Conservation (phyloP, 1,284 basidiomycete genomes). For the Leccinum griseonigrum region DNA sequence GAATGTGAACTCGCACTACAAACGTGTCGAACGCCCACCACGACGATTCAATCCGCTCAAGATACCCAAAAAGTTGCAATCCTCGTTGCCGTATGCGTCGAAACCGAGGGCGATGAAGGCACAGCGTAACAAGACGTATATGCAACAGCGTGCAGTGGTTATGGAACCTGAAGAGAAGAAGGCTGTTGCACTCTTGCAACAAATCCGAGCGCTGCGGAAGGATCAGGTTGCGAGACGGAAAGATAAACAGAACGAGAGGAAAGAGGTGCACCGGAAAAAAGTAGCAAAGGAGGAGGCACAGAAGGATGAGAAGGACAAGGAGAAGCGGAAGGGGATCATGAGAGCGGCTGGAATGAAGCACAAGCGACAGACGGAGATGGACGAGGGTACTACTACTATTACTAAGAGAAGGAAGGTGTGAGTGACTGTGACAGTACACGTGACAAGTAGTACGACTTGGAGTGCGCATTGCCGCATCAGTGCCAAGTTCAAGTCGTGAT, state of each 20-base stretch:
- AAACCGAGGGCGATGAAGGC: conserved; percentile 86
- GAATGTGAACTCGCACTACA: conserved; percentile 87
- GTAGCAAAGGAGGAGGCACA: conserved; percentile 65
- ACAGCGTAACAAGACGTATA: conserved; percentile 75
- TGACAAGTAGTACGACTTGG: conserved; percentile 12
- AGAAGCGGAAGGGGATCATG: conserved; percentile 80
- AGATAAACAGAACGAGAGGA: conserved; percentile 81
- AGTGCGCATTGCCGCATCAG: too few species aligned
- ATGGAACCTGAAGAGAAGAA: conserved; percentile 94
- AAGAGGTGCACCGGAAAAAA: conserved; percentile 63
- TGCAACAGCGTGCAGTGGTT: conserved; percentile 92
- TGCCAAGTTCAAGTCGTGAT: conserved; percentile 16
- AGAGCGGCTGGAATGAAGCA: conserved; percentile 69
- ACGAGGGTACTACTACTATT: conserved; percentile 43
- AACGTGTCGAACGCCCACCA: conserved; percentile 72
- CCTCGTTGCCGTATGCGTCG: conserved; percentile 86
- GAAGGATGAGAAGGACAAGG: conserved; percentile 73
- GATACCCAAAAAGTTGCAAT: conserved; percentile 87
- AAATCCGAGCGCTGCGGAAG: conserved; percentile 90
- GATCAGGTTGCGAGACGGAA: conserved; percentile 78
- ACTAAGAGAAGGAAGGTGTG: conserved; percentile 48
- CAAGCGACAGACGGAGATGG: conserved; percentile 59
- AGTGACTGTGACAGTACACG: conserved; percentile 27
- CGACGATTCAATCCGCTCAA: conserved; percentile 92
- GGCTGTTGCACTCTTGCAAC: conserved; percentile 90